These are phyloP conservation scores for Ophiocordyceps camponoti-leonardi DNA, from an alignment of 2,329 filamentous ascomycete genomes.

Conservation along the genomic window DNA sequence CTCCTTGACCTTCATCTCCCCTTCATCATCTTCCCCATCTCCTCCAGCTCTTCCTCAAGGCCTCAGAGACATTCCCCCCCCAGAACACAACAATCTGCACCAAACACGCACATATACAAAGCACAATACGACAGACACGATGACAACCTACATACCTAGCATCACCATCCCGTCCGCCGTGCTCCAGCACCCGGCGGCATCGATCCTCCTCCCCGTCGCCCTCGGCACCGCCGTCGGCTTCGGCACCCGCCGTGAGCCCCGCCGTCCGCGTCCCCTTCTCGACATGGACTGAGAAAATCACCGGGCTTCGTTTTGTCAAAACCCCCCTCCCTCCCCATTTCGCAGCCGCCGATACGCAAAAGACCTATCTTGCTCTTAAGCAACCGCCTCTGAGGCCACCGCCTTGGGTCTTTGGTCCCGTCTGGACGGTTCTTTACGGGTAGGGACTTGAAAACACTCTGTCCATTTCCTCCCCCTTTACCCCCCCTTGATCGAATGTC, in stretches of 20 bases:
- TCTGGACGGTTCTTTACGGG: conserved; percentile 51
- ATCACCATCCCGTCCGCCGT: conserved; percentile 56
- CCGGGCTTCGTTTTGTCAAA: background rate
- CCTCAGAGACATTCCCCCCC: too few relatives aligned
- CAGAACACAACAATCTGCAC: too few relatives aligned
- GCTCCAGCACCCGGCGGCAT: conserved; percentile 55
- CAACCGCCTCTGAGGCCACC: conserved; percentile 50
- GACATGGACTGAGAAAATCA: background rate
- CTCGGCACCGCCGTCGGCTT: conserved; percentile 61
- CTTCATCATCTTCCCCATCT: background rate
- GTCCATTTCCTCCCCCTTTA: background rate
- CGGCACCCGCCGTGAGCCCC: conserved; percentile 40
- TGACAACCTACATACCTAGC: conserved; percentile 68
- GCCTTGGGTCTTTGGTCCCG: conserved; percentile 43
- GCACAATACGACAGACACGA: too few relatives aligned
- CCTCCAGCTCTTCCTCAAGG: background rate
- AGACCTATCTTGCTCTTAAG: conserved; percentile 46
- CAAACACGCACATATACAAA: too few relatives aligned
- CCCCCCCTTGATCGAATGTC: background rate
- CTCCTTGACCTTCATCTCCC: background rate
- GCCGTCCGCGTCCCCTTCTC: background rate
- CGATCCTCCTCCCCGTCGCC: conserved; percentile 59
- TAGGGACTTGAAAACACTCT: conserved; percentile 4
- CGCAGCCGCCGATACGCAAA: conserved; percentile 37
- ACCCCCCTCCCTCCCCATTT: too few relatives aligned